phyloP scores from a whole-genome alignment of 23 red algal genomes.

The Gracilaria caudata region DNA sequence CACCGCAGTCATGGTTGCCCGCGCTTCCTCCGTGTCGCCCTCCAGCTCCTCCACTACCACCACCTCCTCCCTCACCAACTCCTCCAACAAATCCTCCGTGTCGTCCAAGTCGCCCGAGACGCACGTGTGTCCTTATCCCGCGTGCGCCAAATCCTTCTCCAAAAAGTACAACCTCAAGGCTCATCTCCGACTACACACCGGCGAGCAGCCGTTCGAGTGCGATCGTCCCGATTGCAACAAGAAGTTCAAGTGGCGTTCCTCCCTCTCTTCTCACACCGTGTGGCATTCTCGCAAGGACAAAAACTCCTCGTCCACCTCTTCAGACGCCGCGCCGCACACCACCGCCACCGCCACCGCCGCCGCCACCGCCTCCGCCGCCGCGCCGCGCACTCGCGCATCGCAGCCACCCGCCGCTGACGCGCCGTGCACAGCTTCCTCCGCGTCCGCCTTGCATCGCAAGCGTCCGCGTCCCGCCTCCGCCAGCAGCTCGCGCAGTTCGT shows the following conservation, averaged over 20 bases:
- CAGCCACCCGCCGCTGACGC: neutral
- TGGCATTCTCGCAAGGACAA: slow-evolving; percentile 77
- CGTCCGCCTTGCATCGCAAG: neutral
- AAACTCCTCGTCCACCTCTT: neutral
- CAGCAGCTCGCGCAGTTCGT: neutral
- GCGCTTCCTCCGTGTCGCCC: neutral
- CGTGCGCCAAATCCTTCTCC: slow-evolving; percentile 78
- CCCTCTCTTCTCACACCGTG: slow-evolving; percentile 60
- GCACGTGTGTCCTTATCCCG: slow-evolving; percentile 57
- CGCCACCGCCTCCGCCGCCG: neutral
- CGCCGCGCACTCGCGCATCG: neutral
- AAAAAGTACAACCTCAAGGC: slow-evolving; percentile 88
- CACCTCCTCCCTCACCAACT: slow-evolving; percentile 15
- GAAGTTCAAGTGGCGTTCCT: slow-evolving; percentile 77
- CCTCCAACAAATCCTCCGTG: slow-evolving; percentile 7
- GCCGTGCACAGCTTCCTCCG: neutral
- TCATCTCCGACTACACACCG: slow-evolving; percentile 78
- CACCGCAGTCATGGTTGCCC: neutral
- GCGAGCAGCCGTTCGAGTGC: slow-evolving; percentile 80
- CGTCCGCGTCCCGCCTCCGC: neutral
- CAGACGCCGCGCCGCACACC: neutral
- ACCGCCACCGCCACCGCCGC: neutral
- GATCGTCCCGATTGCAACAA: slow-evolving; percentile 73
- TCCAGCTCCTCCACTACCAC: slow-evolving; percentile 11
- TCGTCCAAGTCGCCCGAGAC: slow-evolving; percentile 25